Base-by-base conservation (phyloP, 176 grass and related monocot genomes). In the Oryza punctata region DNA sequence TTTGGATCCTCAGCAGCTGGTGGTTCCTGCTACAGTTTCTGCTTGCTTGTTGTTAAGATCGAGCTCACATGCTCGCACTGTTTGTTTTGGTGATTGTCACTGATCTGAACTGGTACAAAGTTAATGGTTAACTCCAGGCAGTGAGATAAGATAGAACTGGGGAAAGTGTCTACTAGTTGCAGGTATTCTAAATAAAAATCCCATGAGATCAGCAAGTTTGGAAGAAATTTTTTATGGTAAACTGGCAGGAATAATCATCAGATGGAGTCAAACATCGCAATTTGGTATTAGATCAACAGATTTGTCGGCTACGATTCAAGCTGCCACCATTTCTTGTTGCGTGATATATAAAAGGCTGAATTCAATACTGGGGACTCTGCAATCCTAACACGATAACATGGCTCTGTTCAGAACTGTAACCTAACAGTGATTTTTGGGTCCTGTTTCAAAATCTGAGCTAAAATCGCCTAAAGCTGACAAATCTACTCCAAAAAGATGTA, bases 1-100 rank as follows among this genome's bases (percentile, higher is more conserved):
- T 75, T 88, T 35, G 88, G 88, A 90, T 90, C 66, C 88, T 85
- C 77, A 60, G 32, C 5, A 40, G 30, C 33, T 21, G 40, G 28
- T 16, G 50, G 29, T 57, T 71, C 50, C 7, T 54, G 6, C 50
- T 19, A 16, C 6, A 54, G 50, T 54, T 54, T 2, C 50, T 21
- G 50, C 5, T 54, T 54, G 49, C 49, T 52, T 52, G 1, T 54
- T 19, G 27, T 3, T 72, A 16, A 67, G 23, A 32, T 18, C 70
- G 33, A 21, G 25, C 28, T 83, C 73, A 87, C 67, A 32, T 78
- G 86, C 13, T 59, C 24, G 26, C 30, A 43, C 66, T 26, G 30
- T 44, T 13, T 73, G 15, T 7, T 43, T 18, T n/a, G 11, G 50
- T 65, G 8, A 10, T 38, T 30, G 24, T 19, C 16, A 6, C 2